These are phyloP conservation scores for Pichia sorboxylosa DNA, from an alignment of 1,139 yeast species.

Conservation along the genomic window DNA sequence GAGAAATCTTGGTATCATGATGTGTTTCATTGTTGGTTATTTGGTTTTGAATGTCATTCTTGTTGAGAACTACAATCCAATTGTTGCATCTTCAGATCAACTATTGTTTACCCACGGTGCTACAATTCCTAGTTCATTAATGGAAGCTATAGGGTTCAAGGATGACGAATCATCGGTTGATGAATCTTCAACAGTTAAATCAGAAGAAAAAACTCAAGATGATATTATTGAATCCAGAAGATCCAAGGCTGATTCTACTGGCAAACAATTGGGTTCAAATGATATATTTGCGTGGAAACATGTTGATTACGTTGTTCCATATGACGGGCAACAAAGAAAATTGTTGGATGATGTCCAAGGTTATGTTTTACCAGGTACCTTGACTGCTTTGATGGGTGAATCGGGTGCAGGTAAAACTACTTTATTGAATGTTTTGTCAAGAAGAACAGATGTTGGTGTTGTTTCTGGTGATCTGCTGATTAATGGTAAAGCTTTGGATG, in stretches of 20 bases:
- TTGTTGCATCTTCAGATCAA: slow-evolving; percentile 14
- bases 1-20: slow-evolving; percentile 43
- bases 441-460: slow-evolving; percentile 37
- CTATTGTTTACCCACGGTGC: slow-evolving; percentile 15
- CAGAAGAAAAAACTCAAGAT: slow-evolving; percentile 4
- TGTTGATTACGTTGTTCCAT: slow-evolving; percentile 26
- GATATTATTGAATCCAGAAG: slow-evolving; percentile 1
- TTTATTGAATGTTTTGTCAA: slow-evolving; percentile 43
- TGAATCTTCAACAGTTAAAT: not conserved
- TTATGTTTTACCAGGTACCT: slow-evolving; percentile 42
- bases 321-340: slow-evolving; percentile 29
- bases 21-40: slow-evolving; percentile 36
- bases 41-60: slow-evolving; percentile 20
- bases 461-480: slow-evolving; percentile 44
- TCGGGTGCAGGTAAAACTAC: slow-evolving; percentile 68
- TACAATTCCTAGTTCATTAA: slow-evolving; percentile 6
- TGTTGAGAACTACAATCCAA: slow-evolving; percentile 24
- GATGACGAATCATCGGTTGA: not conserved
- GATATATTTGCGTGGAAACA: slow-evolving; percentile 37
- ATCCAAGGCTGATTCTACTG: not conserved
- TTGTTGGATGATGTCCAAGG: slow-evolving; percentile 43
- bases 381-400: slow-evolving; percentile 56
- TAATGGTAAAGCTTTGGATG: slow-evolving; percentile 32
- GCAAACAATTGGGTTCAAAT: slow-evolving; percentile 6
- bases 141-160: too few relatives aligned